Percentiles rank a stretch among this genome's conserved stretches.
Evolutionary conservation across 2,329 filamentous ascomycete genomes (phyloP).

Genomic region (Penicillium brasilianum): DNA sequence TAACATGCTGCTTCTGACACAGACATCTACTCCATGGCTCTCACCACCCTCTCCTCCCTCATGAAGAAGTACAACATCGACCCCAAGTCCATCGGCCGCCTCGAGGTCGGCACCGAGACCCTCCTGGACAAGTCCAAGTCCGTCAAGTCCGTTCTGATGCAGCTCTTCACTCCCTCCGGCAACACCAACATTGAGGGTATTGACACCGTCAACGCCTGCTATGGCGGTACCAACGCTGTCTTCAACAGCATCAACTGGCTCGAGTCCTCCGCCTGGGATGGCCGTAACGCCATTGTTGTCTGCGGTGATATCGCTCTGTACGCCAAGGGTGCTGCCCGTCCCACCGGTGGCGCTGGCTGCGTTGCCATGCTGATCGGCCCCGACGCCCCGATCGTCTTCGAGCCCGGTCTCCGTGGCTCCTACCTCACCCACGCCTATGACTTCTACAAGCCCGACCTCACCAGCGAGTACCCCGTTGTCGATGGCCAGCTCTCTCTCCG

Average conservation of each 20-base stretch:
- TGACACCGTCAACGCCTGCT: constrained; percentile 84
- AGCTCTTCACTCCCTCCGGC: constrained; percentile 72
- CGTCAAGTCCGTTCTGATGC: constrained; percentile 86
- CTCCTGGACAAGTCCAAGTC: constrained; percentile 90
- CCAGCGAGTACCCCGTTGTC: constrained; percentile 84
- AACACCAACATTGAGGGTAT: constrained; percentile 86
- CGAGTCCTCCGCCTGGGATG: constrained; percentile 86
- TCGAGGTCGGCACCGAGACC: constrained; percentile 86
- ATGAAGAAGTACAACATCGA: constrained; percentile 85
- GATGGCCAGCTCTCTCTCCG: constrained; percentile 82
- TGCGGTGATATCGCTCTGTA: constrained; percentile 85
- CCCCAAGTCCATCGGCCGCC: constrained; percentile 74
- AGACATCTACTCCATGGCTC: constrained; percentile 88
- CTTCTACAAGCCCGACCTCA: constrained; percentile 88
- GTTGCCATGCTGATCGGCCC: constrained; percentile 81
- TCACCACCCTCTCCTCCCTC: constrained; percentile 78
- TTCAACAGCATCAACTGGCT: constrained; percentile 87
- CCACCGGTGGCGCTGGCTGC: constrained; percentile 78
- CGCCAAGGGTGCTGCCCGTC: constrained; percentile 80
- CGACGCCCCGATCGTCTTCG: constrained; percentile 75
- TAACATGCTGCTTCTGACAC: neutral
- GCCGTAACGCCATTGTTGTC: constrained; percentile 78
- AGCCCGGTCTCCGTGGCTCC: constrained; percentile 77
- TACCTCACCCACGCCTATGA: constrained; percentile 87
- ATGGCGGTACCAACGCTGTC: constrained; percentile 82